These are phyloP conservation scores for Aspergillus glaucus DNA, from an alignment of 2,329 filamentous ascomycete species.

Conservation along the genomic window DNA sequence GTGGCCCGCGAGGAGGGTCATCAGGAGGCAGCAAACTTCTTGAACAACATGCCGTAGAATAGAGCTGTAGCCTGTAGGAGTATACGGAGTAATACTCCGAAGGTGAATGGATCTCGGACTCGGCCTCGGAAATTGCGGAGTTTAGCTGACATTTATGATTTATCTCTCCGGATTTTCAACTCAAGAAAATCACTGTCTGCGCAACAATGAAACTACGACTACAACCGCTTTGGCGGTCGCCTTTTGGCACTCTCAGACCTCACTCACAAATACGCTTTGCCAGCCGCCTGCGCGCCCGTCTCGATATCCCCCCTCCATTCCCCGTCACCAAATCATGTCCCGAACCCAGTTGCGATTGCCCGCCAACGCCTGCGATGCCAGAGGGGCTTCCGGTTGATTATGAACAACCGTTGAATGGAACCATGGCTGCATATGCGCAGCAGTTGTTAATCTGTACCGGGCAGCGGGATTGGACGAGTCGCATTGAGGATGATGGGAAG, in stretches of 20 bases:
- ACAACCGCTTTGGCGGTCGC: conserved; percentile 5
- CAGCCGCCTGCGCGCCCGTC: conserved; percentile 19
- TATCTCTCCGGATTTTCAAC: too few relatives aligned
- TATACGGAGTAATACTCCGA: too few relatives aligned
- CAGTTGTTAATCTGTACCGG: conserved; percentile 82
- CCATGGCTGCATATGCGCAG: conserved; percentile 71
- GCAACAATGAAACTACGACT: neutral
- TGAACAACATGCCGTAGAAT: too few relatives aligned
- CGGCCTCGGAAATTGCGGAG: neutral
- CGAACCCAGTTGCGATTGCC: conserved; percentile 68
- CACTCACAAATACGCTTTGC: neutral
- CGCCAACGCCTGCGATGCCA: conserved; percentile 64
- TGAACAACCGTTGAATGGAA: conserved; percentile 62
- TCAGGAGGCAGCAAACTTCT: too few relatives aligned
- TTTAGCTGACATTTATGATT: neutral
- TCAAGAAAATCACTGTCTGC: too few relatives aligned
- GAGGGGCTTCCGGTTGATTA: conserved; percentile 68
- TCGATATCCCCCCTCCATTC: conserved; percentile 37
- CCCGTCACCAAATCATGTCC: conserved; percentile 58
- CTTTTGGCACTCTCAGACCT: neutral
- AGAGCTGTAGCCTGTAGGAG: too few relatives aligned
- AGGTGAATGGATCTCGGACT: neutral
- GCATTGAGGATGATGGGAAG: conserved; percentile 72
- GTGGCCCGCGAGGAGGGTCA: too few relatives aligned
- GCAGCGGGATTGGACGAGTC: conserved; percentile 70